These are phyloP conservation scores for Aureobasidium subglaciale DNA, from an alignment of 2,329 filamentous ascomycete genomes.

Conservation along the genomic window DNA sequence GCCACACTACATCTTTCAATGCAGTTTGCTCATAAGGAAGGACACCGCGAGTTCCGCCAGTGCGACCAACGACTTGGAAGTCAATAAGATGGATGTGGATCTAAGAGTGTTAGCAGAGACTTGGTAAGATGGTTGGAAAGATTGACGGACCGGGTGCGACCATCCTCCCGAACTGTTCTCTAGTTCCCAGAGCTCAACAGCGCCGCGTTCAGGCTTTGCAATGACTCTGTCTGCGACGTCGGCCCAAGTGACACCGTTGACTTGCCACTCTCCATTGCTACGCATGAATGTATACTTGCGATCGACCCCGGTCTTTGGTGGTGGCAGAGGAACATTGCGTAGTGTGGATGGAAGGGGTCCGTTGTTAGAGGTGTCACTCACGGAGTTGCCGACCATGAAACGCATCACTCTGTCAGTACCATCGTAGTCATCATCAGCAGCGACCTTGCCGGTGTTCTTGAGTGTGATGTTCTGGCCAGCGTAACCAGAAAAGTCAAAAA, in stretches of 20 bases:
- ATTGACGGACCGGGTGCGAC: conserved; percentile 37
- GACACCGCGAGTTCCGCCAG: conserved; percentile 38
- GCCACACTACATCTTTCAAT: conserved; percentile 53
- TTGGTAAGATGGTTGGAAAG: not conserved
- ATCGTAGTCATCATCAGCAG: conserved; percentile 42
- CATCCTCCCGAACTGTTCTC: conserved; percentile 45
- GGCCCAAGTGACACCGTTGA: conserved; percentile 30
- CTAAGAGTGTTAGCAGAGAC: not conserved
- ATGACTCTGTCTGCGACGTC: conserved; percentile 29
- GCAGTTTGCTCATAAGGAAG: conserved; percentile 48
- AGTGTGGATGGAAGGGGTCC: conserved; percentile 27
- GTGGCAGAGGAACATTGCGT: conserved; percentile 25
- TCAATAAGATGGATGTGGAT: conserved; percentile 54
- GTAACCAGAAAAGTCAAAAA: conserved; percentile 48
- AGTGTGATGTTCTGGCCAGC: conserved; percentile 37
- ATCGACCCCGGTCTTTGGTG: conserved; percentile 23
- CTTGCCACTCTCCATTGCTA: conserved; percentile 24
- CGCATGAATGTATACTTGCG: conserved; percentile 29
- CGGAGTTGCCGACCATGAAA: conserved; percentile 21
- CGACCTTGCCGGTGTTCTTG: conserved; percentile 20
- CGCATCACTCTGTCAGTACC: conserved; percentile 47
- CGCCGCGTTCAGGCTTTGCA: conserved; percentile 28
- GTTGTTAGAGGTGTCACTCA: conserved; percentile 33
- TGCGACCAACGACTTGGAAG: conserved; percentile 47
- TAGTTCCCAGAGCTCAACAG: conserved; percentile 32